These are phyloP conservation scores for Scheffersomyces lignicola DNA, from an alignment of 1,139 yeast species.

Conservation along the genomic window DNA sequence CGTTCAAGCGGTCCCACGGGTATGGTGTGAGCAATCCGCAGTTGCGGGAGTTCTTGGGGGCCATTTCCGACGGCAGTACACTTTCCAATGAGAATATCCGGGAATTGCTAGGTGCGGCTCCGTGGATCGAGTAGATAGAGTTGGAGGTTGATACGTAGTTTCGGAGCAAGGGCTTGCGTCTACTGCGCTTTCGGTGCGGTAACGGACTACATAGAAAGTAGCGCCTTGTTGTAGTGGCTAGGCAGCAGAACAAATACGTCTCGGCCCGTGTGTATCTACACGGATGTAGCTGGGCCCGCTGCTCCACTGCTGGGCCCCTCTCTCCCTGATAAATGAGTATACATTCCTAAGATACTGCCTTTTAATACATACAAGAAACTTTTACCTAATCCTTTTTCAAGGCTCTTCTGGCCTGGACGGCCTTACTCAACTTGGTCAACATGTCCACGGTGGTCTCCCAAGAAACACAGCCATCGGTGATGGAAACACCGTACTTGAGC, in stretches of 20 bases:
- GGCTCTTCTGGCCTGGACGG: constrained; percentile 75
- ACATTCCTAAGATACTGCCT: no score
- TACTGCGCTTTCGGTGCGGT: no score
- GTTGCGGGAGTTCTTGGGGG: constrained; percentile 21
- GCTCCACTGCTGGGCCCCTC: no score
- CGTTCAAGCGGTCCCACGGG: constrained; percentile 50
- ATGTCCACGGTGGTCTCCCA: constrained; percentile 83
- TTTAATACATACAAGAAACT: constrained; percentile 1
- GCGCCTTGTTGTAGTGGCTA: no score
- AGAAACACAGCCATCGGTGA: constrained; percentile 94
- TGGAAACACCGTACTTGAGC: constrained; percentile 87
- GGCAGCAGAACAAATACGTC: no score
- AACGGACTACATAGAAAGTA: no score
- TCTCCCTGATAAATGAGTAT: no score
- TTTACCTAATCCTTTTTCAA: constrained; percentile 14
- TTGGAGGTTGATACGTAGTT: no score
- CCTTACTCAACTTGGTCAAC: constrained; percentile 68
- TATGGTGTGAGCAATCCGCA: constrained; percentile 34
- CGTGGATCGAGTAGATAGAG: constrained; percentile 9
- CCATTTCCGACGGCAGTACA: constrained; percentile 10
- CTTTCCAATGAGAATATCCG: constrained; percentile 14
- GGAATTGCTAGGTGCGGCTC: constrained; percentile 10
- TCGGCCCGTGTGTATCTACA: no score
- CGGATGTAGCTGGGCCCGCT: no score
- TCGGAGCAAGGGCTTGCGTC: no score